Evolutionary conservation across 2,329 filamentous ascomycete genomes (phyloP), one percentile per base, ranked within the genome.

Genomic region (Calonectria leucothoes): DNA sequence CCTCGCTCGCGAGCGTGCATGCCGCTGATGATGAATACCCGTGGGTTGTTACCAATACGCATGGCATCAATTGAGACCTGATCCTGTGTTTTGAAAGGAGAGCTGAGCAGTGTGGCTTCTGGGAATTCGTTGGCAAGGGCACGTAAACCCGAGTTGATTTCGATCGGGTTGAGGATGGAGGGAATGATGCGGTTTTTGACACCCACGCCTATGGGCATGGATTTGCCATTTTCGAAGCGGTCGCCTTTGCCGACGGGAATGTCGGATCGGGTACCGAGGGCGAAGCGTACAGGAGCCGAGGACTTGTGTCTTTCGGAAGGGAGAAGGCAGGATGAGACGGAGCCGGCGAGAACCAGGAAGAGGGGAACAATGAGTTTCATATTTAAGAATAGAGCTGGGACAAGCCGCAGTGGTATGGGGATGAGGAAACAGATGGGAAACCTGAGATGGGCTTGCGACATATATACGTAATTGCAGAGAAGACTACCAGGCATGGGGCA

Each of bases 1-100:
- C 90, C 90, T 12, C 90, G 87, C 82, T 92, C 90, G 29, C 90
- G 88, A 11, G 90, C 88, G 76, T 92, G 90, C 59, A 91, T 87
- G 31, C 85, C 89, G 51, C 87, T 87, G 72, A 88, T 88, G 70
- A 92, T 82, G 78, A 89, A 89, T 33, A 90, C 85, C 42, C 87
- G 85, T 76, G 88, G 88, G 14, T 79, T 70, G 23, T 85, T 85
- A 27, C 89, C 88, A 39, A 89, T 83, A 70, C 84, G 84, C n/a
- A 80, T 83, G 8, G 85, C 87, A 27, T 82, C 77, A 23, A 87
- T 81, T 4, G 81, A 81, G 4, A 84, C 83, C 29, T 84, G 84
- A 57, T 88, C 83, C 75, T 86, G 84, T 0, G 87, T 89, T 77
- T 83, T 83, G 76, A 85, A 80, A 0, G 88, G 87, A 1, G 87